Conservation (phyloP, 495 filamentous ascomycete genomes). For the Daldinia loculata region DNA sequence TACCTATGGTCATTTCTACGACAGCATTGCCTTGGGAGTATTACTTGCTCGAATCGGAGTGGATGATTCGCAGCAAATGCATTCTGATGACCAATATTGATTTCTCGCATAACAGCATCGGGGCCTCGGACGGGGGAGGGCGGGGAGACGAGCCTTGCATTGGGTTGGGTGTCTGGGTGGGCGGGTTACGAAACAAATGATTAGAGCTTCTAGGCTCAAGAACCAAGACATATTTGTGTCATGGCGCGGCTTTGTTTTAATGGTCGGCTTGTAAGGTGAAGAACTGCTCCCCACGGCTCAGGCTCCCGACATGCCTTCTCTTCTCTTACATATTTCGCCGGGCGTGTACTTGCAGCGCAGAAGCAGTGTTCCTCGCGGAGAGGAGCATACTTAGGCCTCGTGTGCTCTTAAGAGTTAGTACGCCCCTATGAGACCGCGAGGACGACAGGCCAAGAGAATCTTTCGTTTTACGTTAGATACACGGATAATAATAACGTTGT, state of each 20-base stretch:
- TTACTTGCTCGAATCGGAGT: conserved; percentile 29
- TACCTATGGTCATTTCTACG: conserved; percentile 21
- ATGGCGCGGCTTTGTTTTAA: conserved; percentile 32
- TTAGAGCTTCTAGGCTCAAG: conserved; percentile 41
- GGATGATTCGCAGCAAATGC: conserved; percentile 33
- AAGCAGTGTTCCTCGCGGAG: not conserved
- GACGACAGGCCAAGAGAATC: conserved; percentile 19
- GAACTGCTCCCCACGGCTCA: conserved; percentile 6
- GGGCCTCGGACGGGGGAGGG: conserved; percentile 27
- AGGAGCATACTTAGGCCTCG: not conserved
- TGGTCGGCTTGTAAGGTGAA: conserved; percentile 24
- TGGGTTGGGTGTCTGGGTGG: conserved; percentile 40
- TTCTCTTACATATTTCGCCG: conserved; percentile 38
- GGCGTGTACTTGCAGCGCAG: conserved; percentile 17
- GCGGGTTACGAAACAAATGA: conserved; percentile 38
- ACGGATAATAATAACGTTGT: conserved; percentile 38
- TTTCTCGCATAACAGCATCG: conserved; percentile 43
- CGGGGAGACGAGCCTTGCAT: conserved; percentile 40
- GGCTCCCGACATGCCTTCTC: conserved; percentile 25
- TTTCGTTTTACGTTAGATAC: conserved; percentile 31
- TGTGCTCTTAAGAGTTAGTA: not conserved
- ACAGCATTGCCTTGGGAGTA: conserved; percentile 37
- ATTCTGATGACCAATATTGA: conserved; percentile 41
- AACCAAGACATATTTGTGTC: conserved; percentile 25
- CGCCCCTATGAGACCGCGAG: conserved; percentile 4